These are phyloP conservation scores for Tardiomyces digboiensis DNA, from an alignment of 1,139 yeast genomes.

Conservation along the genomic window DNA sequence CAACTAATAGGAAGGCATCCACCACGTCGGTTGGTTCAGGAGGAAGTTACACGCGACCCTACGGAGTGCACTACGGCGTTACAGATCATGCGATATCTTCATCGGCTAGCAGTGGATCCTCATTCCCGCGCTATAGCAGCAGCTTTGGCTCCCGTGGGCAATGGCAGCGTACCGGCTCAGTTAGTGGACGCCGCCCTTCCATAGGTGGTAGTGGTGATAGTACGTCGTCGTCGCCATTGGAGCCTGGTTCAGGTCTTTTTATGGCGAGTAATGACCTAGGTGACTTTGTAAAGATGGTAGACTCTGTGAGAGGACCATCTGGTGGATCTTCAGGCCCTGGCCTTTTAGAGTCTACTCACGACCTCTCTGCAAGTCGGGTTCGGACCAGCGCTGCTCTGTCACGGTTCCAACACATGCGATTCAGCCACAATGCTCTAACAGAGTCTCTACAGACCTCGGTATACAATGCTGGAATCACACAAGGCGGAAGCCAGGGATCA, in stretches of 20 bases:
- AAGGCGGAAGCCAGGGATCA: neutral
- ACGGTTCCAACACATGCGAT: neutral
- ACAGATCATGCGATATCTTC: slow-evolving; percentile 13
- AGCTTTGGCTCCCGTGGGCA: slow-evolving; percentile 22
- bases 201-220: neutral
- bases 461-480: neutral
- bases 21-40: slow-evolving; percentile 9
- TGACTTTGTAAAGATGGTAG: slow-evolving; percentile 75
- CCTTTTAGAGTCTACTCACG: neutral
- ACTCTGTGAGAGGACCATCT: slow-evolving; percentile 18
- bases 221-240: slow-evolving; percentile 16
- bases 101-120: slow-evolving; percentile 15
- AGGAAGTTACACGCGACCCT: slow-evolving; percentile 3
- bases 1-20: slow-evolving; percentile 17
- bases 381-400: neutral
- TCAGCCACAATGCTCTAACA: neutral
- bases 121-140: slow-evolving; percentile 21
- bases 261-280: slow-evolving; percentile 59
- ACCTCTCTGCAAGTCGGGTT: neutral
- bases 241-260: slow-evolving; percentile 27
- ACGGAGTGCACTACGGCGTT: slow-evolving; percentile 3
- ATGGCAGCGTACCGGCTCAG: slow-evolving; percentile 18
- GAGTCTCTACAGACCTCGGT: neutral
- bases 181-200: slow-evolving; percentile 3
- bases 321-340: neutral